A percentile compares a stretch with the other conserved stretches of the same genome.
Evolutionary conservation across 371 early-diverging fungal species (phyloP).

Genomic region (Mucor velutinosus): DNA sequence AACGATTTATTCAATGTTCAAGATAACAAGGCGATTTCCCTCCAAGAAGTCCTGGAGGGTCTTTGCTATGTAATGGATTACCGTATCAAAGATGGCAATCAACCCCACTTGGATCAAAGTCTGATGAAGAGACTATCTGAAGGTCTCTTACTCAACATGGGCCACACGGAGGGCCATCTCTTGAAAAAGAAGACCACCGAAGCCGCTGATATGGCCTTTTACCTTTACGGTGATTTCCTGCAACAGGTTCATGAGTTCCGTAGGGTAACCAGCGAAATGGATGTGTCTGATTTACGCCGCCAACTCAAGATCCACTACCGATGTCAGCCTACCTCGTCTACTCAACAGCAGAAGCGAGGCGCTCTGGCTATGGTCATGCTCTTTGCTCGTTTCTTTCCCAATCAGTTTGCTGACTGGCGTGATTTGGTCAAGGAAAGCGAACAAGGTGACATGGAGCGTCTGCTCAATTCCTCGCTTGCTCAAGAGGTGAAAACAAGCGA

Average conservation of each 20-base stretch:
- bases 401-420: slow-evolving; percentile 83
- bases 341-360: slow-evolving; percentile 65
- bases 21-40: slow-evolving; percentile 73
- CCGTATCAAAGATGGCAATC: slow-evolving; percentile 83
- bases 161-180: slow-evolving; percentile 65
- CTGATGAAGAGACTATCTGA: slow-evolving; percentile 87
- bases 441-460: slow-evolving; percentile 71
- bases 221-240: slow-evolving; percentile 92
- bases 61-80: slow-evolving; percentile 94
- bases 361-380: slow-evolving; percentile 80
- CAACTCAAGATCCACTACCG: slow-evolving; percentile 81
- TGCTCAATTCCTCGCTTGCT: slow-evolving; percentile 41
- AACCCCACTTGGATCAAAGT: slow-evolving; percentile 76
- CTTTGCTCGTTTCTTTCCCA: slow-evolving; percentile 43
- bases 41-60: slow-evolving; percentile 86
- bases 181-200: slow-evolving; percentile 65
- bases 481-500: slow-evolving; percentile 24
- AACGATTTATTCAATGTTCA: slow-evolving; percentile 69
- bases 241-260: slow-evolving; percentile 82
- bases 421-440: slow-evolving; percentile 84
- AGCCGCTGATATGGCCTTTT: slow-evolving; percentile 87
- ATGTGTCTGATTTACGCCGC: slow-evolving; percentile 76
- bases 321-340: slow-evolving; percentile 68
- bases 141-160: slow-evolving; percentile 81
- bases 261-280: slow-evolving; percentile 72